Evolutionary conservation across 331 rosid genomes (phyloP).

Genomic region (Rhamnella rubrinervis): DNA sequence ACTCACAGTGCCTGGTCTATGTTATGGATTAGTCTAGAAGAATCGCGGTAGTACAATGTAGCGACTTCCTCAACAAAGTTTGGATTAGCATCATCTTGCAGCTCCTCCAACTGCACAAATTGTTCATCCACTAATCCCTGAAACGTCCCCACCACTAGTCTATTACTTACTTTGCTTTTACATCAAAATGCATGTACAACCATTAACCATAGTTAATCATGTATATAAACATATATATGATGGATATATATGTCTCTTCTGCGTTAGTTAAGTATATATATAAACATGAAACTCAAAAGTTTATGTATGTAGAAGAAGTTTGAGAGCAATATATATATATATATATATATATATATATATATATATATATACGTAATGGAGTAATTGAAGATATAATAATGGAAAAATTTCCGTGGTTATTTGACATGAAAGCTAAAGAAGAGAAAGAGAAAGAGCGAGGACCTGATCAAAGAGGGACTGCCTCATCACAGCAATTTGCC

Average conservation of each 20-base stretch:
- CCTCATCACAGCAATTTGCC: constrained; percentile 65
- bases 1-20: constrained; percentile 74
- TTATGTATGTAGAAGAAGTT: no score
- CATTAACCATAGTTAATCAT: no score
- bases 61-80: constrained; percentile 91
- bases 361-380: no score
- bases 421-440: neutral
- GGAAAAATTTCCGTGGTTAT: neutral
- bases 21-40: constrained; percentile 61
- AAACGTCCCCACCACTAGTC: neutral
- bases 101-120: constrained; percentile 78
- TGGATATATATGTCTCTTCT: no score
- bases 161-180: no score
- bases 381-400: neutral
- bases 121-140: constrained; percentile 91
- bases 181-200: no score
- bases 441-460: constrained; percentile 2
- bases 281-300: no score
- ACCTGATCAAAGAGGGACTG: constrained; percentile 96
- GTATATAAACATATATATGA: no score
- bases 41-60: constrained; percentile 73
- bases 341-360: no score
- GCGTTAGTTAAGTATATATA: no score
- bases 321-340: no score
- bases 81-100: constrained; percentile 85